Percentiles rank a stretch among this genome's conserved stretches.
Evolutionary conservation across 177 flowering plant genomes (phyloP).

Genomic region (Tripterygium wilfordii): DNA sequence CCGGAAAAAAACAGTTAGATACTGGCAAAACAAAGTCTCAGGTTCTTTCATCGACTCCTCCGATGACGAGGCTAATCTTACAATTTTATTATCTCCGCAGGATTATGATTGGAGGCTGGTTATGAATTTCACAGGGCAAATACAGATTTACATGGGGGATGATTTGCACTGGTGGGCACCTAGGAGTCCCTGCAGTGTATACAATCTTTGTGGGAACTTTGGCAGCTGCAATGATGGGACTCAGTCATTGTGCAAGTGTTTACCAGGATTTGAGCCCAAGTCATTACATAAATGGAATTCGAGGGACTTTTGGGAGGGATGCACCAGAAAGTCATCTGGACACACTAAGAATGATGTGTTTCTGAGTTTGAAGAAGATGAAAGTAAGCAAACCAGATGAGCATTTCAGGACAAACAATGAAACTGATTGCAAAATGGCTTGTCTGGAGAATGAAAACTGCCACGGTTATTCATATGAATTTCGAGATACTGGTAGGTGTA

Average conservation of each 20-base stretch:
- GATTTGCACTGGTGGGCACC: conserved; percentile 18
- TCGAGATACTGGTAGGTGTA: background rate
- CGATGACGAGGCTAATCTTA: background rate
- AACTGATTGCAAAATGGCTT: conserved; percentile 12
- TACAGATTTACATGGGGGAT: conserved; percentile 6
- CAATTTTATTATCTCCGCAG: background rate
- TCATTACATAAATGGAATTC: conserved; percentile 16
- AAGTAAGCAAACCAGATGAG: conserved; percentile 13
- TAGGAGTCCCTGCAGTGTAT: conserved; percentile 18
- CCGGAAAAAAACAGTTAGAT: background rate
- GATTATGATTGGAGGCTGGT: conserved; percentile 8
- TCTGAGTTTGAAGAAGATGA: conserved; percentile 19
- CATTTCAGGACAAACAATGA: conserved; percentile 1
- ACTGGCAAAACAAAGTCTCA: background rate
- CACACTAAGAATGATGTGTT: conserved; percentile 13
- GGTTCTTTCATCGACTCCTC: background rate
- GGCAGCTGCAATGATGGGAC: conserved; percentile 20
- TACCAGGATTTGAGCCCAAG: conserved; percentile 26
- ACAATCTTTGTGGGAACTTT: conserved; percentile 22
- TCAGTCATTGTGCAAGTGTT: conserved; percentile 23
- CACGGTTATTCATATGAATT: conserved; percentile 21
- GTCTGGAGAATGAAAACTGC: conserved; percentile 14
- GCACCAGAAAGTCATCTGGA: conserved; percentile 11
- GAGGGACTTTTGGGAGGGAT: conserved; percentile 24
- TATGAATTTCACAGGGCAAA: conserved; percentile 14